Percentiles rank a stretch among this genome's conserved stretches.
These are phyloP conservation scores for Ogataea trehalophila DNA, from an alignment of 805 yeast species.

Conservation along the genomic window DNA sequence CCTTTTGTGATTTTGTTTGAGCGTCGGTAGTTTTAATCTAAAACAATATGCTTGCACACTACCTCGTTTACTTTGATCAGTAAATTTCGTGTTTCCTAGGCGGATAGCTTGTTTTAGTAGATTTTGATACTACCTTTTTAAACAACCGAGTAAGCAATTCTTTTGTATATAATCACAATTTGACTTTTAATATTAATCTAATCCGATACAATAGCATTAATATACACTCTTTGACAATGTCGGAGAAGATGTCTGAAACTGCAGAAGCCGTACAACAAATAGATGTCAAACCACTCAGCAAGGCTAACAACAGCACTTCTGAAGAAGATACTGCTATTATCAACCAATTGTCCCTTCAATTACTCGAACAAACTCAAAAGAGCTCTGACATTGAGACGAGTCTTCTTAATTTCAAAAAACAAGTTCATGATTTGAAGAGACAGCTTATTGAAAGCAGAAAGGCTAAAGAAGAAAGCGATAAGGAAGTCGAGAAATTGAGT, in stretches of 20 bases:
- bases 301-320: neutral
- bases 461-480: conserved; percentile 46
- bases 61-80: no score
- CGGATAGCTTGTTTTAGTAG: no score
- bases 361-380: conserved; percentile 25
- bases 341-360: conserved; percentile 21
- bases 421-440: conserved; percentile 30
- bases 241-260: neutral
- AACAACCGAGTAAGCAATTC: no score
- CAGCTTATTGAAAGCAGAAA: conserved; percentile 28
- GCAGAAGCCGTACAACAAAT: no score
- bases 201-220: no score
- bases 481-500: conserved; percentile 54
- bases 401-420: conserved; percentile 23
- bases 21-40: no score
- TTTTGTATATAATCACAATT: no score
- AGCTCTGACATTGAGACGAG: conserved; percentile 23
- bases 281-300: neutral
- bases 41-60: no score
- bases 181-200: no score
- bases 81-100: no score
- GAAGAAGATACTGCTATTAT: conserved; percentile 10
- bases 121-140: no score
- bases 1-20: no score
- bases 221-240: neutral